phyloP scores from a whole-genome alignment of 106 monocot species.

The Dendrobium chrysotoxum region DNA sequence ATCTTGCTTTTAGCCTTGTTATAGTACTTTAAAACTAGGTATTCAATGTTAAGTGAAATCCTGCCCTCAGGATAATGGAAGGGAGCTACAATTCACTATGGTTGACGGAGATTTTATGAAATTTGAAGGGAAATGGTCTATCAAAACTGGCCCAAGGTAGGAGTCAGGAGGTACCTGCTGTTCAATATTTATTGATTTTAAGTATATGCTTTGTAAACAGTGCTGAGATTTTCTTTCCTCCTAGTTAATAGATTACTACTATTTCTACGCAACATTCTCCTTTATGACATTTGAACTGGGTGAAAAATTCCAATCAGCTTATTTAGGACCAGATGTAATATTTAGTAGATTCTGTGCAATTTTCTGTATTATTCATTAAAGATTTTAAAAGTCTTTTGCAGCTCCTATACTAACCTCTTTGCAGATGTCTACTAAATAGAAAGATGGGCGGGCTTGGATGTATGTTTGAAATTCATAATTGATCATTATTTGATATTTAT shows the following conservation, averaged over 20 bases:
- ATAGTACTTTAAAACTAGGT: background rate
- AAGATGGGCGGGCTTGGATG: too few species aligned
- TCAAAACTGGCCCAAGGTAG: conserved; percentile 72
- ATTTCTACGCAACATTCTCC: background rate
- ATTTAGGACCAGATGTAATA: background rate
- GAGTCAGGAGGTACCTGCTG: background rate
- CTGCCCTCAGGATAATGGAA: conserved; percentile 47
- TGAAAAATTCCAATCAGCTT: background rate
- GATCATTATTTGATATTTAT: too few species aligned
- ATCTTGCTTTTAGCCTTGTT: background rate
- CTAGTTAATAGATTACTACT: background rate
- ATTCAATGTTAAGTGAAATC: conserved; percentile 9
- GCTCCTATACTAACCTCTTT: background rate
- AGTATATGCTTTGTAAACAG: background rate
- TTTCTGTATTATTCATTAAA: background rate
- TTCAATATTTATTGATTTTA: background rate
- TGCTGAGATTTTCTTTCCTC: background rate
- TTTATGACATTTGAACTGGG: background rate
- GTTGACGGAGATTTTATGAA: conserved; percentile 99
- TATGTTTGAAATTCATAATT: too few species aligned
- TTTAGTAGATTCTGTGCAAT: background rate
- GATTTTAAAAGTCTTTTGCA: background rate
- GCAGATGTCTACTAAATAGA: background rate
- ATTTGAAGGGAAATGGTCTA: conserved; percentile 96
- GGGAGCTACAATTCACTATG: conserved; percentile 82